phyloP scores from a whole-genome alignment of 345 rosid genomes.

The Salix exigua region DNA sequence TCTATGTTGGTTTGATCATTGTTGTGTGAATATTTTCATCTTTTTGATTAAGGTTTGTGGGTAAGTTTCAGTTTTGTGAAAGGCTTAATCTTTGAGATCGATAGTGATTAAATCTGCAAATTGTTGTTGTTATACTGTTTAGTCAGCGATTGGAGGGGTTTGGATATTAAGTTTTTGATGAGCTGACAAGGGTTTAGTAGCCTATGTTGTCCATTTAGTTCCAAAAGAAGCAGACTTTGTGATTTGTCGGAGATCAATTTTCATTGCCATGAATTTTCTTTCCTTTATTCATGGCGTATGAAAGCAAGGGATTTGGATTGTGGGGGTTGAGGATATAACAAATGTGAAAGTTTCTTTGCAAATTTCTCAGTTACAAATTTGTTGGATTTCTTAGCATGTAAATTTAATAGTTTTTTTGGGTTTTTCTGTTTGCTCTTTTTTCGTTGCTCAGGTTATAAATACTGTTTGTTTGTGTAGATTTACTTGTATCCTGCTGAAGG shows the following conservation, averaged over 20 bases:
- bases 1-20: not conserved
- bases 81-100: not conserved
- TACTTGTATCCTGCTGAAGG: not conserved
- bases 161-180: not conserved
- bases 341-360: not conserved
- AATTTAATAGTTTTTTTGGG: not conserved
- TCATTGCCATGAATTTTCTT: not conserved
- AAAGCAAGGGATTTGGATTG: not conserved
- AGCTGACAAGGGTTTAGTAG: not conserved
- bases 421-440: not conserved
- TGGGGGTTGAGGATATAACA: not conserved
- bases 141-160: not conserved
- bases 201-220: not conserved
- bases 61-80: not conserved
- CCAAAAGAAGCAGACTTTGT: not conserved
- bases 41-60: not conserved
- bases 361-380: not conserved
- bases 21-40: not conserved
- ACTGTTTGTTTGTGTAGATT: not conserved
- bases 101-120: not conserved
- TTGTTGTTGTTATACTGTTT: not conserved
- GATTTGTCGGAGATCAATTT: not conserved
- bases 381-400: not conserved
- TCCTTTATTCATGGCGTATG: not conserved
- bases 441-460: conserved; percentile 1